Conservation (phyloP, 768 basidiomycete species). For the Brasilioporus rufonigricans region DNA sequence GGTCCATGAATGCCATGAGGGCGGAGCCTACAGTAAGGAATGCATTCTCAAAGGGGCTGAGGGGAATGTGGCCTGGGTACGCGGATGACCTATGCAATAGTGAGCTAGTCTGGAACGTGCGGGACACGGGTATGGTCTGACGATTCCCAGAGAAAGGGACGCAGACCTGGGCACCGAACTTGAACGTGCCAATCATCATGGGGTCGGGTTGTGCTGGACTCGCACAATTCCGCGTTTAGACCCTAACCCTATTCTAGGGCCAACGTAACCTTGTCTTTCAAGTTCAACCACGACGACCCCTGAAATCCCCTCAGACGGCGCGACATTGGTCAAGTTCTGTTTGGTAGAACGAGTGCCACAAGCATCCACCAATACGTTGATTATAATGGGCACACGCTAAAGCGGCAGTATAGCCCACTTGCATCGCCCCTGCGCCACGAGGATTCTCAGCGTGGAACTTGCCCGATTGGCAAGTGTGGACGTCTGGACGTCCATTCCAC, state of each 20-base stretch:
- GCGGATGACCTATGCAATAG: slow-evolving; percentile 36
- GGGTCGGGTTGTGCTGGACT: too few relatives aligned
- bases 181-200: not conserved
- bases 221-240: too few relatives aligned
- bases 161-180: too few relatives aligned
- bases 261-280: too few relatives aligned
- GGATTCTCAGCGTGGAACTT: slow-evolving; percentile 13
- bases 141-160: not conserved
- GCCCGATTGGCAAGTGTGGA: slow-evolving; percentile 22
- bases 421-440: slow-evolving; percentile 19
- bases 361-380: not conserved
- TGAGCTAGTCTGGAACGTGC: slow-evolving; percentile 12
- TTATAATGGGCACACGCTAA: not conserved
- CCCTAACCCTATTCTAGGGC: slow-evolving; percentile 22
- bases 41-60: slow-evolving; percentile 79
- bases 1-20: slow-evolving; percentile 75
- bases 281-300: too few relatives aligned
- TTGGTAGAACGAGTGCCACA: not conserved
- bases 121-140: not conserved
- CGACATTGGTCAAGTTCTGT: too few relatives aligned
- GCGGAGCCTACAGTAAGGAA: slow-evolving; percentile 87
- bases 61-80: slow-evolving; percentile 79
- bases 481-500: slow-evolving; percentile 6
- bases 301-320: too few relatives aligned
- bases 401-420: slow-evolving; percentile 4